Evolutionary conservation across 176 grass and related monocot species (phyloP).

Genomic region (Musa beccarii): DNA sequence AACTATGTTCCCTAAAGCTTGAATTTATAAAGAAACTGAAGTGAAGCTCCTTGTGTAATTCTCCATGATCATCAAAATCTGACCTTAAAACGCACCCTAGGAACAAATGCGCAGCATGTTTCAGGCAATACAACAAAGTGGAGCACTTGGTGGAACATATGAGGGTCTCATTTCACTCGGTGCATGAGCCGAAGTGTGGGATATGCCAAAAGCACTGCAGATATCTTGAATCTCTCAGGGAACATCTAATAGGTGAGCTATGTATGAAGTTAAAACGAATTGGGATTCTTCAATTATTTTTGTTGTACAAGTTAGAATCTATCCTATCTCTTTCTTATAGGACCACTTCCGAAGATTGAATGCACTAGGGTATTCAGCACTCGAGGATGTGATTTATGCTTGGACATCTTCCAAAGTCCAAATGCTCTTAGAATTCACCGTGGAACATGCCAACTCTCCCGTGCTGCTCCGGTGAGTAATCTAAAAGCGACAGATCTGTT

Average conservation of each 20-base stretch:
- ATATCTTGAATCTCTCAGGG: slow-evolving; percentile 78
- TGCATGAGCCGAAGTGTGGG: slow-evolving; percentile 76
- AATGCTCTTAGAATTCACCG: slow-evolving; percentile 57
- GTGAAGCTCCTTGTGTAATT: not conserved
- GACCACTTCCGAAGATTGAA: slow-evolving; percentile 74
- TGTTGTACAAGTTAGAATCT: not conserved
- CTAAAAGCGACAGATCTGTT: too few relatives aligned
- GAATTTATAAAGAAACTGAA: too few relatives aligned
- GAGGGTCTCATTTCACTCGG: slow-evolving; percentile 72
- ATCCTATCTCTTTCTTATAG: slow-evolving; percentile 15
- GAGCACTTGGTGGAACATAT: slow-evolving; percentile 94
- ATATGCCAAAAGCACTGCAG: slow-evolving; percentile 81
- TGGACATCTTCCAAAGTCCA: slow-evolving; percentile 55
- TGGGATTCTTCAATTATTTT: too few relatives aligned
- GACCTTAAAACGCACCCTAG: slow-evolving; percentile 13
- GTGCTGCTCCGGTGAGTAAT: slow-evolving; percentile 37
- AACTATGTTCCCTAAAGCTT: too few relatives aligned
- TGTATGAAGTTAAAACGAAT: not conserved
- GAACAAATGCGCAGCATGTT: slow-evolving; percentile 93
- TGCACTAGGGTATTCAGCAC: slow-evolving; percentile 53
- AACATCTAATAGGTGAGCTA: slow-evolving; percentile 70
- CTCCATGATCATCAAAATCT: not conserved
- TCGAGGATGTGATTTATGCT: slow-evolving; percentile 67
- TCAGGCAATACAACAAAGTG: slow-evolving; percentile 78
- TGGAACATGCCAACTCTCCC: slow-evolving; percentile 52